These are phyloP conservation scores for Pleoardoris graminearum DNA, from an alignment of 2,329 filamentous ascomycete genomes.

Conservation along the genomic window DNA sequence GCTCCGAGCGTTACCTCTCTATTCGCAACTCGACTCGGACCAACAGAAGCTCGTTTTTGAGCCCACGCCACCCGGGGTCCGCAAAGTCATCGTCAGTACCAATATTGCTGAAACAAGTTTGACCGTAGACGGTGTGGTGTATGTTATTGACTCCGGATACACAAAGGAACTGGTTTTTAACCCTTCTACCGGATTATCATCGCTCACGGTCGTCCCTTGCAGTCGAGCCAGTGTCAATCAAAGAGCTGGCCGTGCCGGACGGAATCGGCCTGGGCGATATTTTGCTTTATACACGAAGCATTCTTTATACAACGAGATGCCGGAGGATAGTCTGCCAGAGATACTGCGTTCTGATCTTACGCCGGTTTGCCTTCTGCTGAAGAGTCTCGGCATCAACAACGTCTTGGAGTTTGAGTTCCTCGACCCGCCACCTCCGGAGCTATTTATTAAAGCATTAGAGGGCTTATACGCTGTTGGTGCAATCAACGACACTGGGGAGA, in stretches of 20 bases:
- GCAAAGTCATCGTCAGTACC: slow-evolving; percentile 91
- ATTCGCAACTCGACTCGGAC: slow-evolving; percentile 89
- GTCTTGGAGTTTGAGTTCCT: slow-evolving; percentile 94
- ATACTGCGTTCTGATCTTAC: slow-evolving; percentile 90
- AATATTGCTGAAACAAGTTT: slow-evolving; percentile 97
- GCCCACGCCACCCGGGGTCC: slow-evolving; percentile 78
- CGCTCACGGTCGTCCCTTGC: slow-evolving; percentile 85
- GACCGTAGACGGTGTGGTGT: slow-evolving; percentile 94
- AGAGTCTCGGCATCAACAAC: slow-evolving; percentile 89
- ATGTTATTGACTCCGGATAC: slow-evolving; percentile 93
- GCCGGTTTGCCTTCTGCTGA: slow-evolving; percentile 80
- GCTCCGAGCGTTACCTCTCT: slow-evolving; percentile 89
- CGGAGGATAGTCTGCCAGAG: slow-evolving; percentile 88
- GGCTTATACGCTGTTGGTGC: slow-evolving; percentile 89
- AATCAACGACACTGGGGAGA: slow-evolving; percentile 81
- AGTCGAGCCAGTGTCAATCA: slow-evolving; percentile 92
- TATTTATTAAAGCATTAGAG: slow-evolving; percentile 85
- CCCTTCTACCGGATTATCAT: slow-evolving; percentile 88
- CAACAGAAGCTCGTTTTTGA: slow-evolving; percentile 94
- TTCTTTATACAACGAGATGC: slow-evolving; percentile 92
- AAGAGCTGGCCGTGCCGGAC: slow-evolving; percentile 86
- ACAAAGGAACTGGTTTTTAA: slow-evolving; percentile 97
- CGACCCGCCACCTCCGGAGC: slow-evolving; percentile 87
- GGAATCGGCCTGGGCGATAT: slow-evolving; percentile 91
- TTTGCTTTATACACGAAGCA: slow-evolving; percentile 86